Base-by-base conservation (phyloP, 2,329 filamentous ascomycete genomes). In the Venturia aucupariae region DNA sequence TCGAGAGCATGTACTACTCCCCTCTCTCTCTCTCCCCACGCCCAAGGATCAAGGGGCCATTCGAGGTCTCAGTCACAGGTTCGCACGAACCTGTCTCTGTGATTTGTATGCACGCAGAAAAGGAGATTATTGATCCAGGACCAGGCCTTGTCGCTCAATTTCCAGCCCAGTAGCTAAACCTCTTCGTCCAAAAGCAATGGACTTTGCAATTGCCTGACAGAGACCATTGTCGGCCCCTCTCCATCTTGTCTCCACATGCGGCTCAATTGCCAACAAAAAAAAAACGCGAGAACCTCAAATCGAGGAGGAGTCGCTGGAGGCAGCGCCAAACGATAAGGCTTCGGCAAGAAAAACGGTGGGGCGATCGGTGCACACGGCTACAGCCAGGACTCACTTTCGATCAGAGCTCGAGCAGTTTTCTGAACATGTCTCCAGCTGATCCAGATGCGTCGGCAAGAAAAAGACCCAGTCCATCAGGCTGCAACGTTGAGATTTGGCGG, bases 91-190 rank as follows among this genome's bases (percentile, higher is more conserved):
- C 30, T 51, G 46, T 32, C 51, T 57, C 51, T 57, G 51, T 35
- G 51, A n/a, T 57, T 19, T 57, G 51, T 57, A 57, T 57, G 51
- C 30, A 57, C 51, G 51, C 51, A 57, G 17, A 22, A 54, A 32
- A 57, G 51, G 51, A 57, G 51, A 57, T 57, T 27, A 15, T 15
- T 57, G 51, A 22, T 17, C 30, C 35, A 13, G 24, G 51, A 57
- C 30, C 30, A 57, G 30, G 51, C 27, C 30, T 57, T 3, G 30
- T 22, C 17, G n/a, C 27, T 35, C n/a, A 30, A 7, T 35, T 19
- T 57, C 17, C 15, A 27, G 30, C 51, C 19, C 22, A 51, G 35
- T 38, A 38, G 22, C 46, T 15, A 3, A 17, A 13, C 30, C 30
- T 22, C 13, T 8, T 32, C 27, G 8, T 22, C 4, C 30, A 57